A percentile compares a stretch with the other conserved stretches of the same genome.
These are phyloP conservation scores for peach (Prunus persica) DNA, from an alignment of 306 rosid species.

Conservation along the genomic window DNA sequence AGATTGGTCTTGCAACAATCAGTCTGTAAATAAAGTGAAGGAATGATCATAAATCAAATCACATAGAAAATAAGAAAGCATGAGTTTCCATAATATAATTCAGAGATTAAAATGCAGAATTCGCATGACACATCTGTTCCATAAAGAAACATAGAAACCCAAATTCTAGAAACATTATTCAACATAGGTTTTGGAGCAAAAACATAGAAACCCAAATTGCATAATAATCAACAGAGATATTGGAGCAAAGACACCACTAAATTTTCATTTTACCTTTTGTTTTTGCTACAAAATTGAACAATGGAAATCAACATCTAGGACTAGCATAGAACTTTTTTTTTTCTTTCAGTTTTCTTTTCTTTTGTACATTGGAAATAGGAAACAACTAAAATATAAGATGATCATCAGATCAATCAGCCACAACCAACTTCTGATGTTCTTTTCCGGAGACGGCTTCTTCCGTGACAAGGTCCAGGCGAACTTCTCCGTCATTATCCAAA, in stretches of 20 bases:
- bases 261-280: not conserved
- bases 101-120: too few species aligned
- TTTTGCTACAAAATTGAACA: not conserved
- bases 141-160: too few species aligned
- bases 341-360: too few species aligned
- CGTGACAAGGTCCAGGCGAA: slow-evolving; percentile 33
- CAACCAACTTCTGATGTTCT: slow-evolving; percentile 44
- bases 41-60: too few species aligned
- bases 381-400: not conserved
- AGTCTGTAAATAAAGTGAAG: too few species aligned
- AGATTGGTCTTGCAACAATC: too few species aligned
- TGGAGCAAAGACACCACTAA: not conserved
- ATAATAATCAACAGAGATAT: not conserved
- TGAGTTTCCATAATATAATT: too few species aligned
- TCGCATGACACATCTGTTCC: too few species aligned
- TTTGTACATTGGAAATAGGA: not conserved
- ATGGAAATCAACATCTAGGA: not conserved
- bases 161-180: too few species aligned
- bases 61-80: too few species aligned
- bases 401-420: slow-evolving; percentile 27
- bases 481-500: slow-evolving; percentile 44
- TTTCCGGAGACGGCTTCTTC: slow-evolving; percentile 49
- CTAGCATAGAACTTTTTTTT: not conserved
- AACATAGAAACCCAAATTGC: not conserved
- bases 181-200: too few species aligned